phyloP scores from a whole-genome alignment of 192 early-diverging fungal genomes.

The Dimargaris xerosporica region DNA sequence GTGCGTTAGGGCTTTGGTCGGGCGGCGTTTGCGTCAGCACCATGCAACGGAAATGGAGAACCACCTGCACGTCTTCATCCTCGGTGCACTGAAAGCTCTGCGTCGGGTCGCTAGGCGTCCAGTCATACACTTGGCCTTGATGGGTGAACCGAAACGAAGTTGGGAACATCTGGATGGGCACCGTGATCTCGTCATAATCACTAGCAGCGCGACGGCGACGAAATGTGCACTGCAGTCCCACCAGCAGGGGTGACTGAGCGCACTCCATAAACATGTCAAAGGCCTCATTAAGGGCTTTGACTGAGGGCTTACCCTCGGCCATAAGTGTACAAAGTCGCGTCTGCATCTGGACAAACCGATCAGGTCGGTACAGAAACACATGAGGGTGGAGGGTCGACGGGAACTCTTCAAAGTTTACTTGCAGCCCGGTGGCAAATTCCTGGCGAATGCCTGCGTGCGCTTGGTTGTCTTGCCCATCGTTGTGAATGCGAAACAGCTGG shows the following conservation, averaged over 20 bases:
- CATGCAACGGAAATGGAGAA: conserved; percentile 7
- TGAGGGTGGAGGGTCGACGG: neutral
- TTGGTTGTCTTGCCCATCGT: neutral
- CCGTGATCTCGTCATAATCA: neutral
- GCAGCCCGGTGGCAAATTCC: neutral
- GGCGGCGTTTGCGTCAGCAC: neutral
- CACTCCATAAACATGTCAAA: conserved; percentile 10
- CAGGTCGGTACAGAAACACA: conserved; percentile 7
- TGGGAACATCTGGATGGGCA: neutral
- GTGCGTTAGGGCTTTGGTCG: neutral
- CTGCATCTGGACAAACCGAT: conserved; percentile 1
- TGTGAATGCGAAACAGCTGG: conserved; percentile 4
- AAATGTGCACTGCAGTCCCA: conserved; percentile 1
- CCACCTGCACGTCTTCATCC: neutral
- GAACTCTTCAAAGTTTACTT: neutral
- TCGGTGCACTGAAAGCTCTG: neutral
- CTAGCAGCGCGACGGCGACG: neutral
- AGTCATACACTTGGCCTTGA: neutral
- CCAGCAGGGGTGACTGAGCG: conserved; percentile 1
- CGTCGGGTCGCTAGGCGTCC: neutral
- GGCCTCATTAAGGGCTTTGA: neutral
- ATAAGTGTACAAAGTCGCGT: neutral
- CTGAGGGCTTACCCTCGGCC: neutral
- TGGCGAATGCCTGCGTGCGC: conserved; percentile 2
- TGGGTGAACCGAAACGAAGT: conserved; percentile 10